Base-by-base conservation (phyloP, 345 rosid species). In the Camelina sativa region DNA sequence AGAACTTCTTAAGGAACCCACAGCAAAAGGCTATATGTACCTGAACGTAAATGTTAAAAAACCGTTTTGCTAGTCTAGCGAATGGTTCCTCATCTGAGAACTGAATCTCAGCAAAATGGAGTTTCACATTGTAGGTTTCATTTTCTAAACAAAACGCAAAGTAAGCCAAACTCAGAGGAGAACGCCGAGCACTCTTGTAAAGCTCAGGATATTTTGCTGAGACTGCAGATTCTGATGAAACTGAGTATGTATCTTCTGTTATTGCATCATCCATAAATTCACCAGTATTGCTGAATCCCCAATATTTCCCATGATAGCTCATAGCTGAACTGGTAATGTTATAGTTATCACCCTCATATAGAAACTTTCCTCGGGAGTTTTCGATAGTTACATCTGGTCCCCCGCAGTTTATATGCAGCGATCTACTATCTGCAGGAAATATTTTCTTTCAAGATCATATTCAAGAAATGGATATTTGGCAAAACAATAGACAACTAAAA, bases 61-160 rank as follows among this genome's bases (percentile, higher is more conserved):
- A 4, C 4, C 94, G 85, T 63, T 65, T 86, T 1, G 88, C 97
- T 1, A 86, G 80, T 69, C 85, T 85, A 61, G n/a, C 28, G 30
- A 72, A 86, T 7, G 82, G 80, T 40, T 63, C 80, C 7, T 79
- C 82, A 64, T 81, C 76, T 40, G 80, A 77, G 69, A 92, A 88
- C 67, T 76, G 78, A 67, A 88, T 88, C 86, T 90, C 93, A 1
- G 89, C 82, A 66, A 90, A 90, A 73, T 61, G 88, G 23, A 91
- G 96, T 46, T 43, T 84, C 25, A 91, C 90, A 6, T 78, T 81
- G 84, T 89, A 91, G 28, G 55, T 87, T 58, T 88, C 89, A 61
- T 83, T 87, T 46, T 57, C 64, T 37, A 89, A 76, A 78, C 97
- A 92, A 64, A 83, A 83, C 1, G 77, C 88, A 62, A 78, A 83